A percentile compares a stretch with the other conserved stretches of the same genome.
These are phyloP conservation scores for Podila verticillata DNA, from an alignment of 192 early-diverging fungal genomes.

Conservation along the genomic window DNA sequence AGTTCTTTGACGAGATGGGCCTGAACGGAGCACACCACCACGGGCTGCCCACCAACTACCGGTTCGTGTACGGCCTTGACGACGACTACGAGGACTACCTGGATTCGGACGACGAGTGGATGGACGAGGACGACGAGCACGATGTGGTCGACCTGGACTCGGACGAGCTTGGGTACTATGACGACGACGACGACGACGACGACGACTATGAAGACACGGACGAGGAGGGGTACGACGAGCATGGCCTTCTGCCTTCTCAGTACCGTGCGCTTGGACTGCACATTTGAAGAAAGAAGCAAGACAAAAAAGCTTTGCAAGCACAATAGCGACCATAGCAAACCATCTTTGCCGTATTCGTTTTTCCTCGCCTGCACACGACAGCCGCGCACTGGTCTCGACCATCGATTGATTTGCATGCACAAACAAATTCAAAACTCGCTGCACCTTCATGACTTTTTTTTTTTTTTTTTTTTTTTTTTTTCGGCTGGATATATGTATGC, in stretches of 20 bases:
- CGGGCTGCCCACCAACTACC: neutral
- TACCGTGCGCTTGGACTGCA: no score
- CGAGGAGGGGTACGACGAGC: constrained; percentile 11
- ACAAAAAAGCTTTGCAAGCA: no score
- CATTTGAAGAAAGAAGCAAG: no score
- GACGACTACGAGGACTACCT: constrained; percentile 2
- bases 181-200: constrained; percentile 4
- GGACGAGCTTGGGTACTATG: constrained; percentile 1
- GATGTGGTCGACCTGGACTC: constrained; percentile 15
- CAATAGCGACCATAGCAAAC: no score
- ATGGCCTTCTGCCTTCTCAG: neutral
- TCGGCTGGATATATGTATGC: no score
- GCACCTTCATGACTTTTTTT: neutral
- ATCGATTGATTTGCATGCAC: no score
- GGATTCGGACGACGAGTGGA: constrained; percentile 9
- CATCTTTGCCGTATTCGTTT: no score
- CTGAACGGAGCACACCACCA: neutral
- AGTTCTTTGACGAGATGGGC: neutral
- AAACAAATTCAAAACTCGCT: no score
- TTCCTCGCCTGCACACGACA: no score
- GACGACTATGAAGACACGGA: neutral
- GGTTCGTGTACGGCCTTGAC: neutral
- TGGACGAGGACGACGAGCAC: constrained; percentile 14
- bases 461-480: neutral
- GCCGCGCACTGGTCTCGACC: no score